phyloP scores from a whole-genome alignment of 2,329 filamentous ascomycete genomes.

The Triangularia setosa region DNA sequence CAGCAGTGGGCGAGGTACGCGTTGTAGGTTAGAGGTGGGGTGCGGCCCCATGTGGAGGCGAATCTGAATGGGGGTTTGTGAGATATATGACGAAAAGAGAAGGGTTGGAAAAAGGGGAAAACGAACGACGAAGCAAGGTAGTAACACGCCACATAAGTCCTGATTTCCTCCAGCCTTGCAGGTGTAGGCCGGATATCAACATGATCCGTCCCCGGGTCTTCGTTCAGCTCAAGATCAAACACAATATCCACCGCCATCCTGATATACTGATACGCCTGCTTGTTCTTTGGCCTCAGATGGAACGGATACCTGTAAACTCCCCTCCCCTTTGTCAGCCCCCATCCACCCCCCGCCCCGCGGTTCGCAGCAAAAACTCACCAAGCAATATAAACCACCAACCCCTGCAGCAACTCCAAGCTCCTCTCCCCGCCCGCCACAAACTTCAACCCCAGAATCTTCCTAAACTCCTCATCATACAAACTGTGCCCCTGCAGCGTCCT shows the following conservation, averaged over 20 bases:
- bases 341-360: too few species aligned
- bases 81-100: constrained; percentile 14
- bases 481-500: constrained; percentile 48
- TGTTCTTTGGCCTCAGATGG: constrained; percentile 49
- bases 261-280: constrained; percentile 47
- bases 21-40: constrained; percentile 35
- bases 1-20: constrained; percentile 44
- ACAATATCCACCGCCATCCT: constrained; percentile 50
- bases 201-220: constrained; percentile 32
- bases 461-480: constrained; percentile 55
- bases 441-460: constrained; percentile 53
- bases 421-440: constrained; percentile 55
- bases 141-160: constrained; percentile 45
- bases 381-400: constrained; percentile 53
- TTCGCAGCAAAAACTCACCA: constrained; percentile 45
- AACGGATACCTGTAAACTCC: constrained; percentile 47
- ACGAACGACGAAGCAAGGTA: constrained; percentile 42
- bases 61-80: constrained; percentile 32
- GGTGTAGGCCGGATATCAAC: constrained; percentile 21
- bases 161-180: constrained; percentile 39
- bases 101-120: background rate
- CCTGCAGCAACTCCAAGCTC: constrained; percentile 53
- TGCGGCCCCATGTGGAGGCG: constrained; percentile 36
- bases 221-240: constrained; percentile 47
- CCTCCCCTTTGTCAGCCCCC: background rate